Evolutionary conservation across 2,329 filamentous ascomycete genomes (phyloP).

Genomic region (Hymenoscyphus occultus): DNA sequence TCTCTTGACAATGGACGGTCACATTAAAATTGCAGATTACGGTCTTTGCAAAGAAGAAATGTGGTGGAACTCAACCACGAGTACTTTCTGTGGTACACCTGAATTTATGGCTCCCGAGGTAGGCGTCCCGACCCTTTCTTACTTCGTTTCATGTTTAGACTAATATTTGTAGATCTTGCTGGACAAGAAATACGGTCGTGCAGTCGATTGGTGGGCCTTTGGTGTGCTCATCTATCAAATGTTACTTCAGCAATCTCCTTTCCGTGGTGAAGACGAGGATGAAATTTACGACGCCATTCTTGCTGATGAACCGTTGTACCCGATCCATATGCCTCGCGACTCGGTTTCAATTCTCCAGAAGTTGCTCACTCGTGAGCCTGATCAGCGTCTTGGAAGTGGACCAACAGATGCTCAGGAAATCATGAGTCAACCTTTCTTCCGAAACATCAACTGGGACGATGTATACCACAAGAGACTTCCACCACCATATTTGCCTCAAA

Average conservation of each 20-base stretch:
- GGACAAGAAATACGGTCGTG: conserved; percentile 96
- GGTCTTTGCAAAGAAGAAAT: conserved; percentile 99
- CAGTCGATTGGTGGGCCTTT: conserved; percentile 99
- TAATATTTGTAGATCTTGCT: conserved; percentile 70
- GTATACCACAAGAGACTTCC: conserved; percentile 92
- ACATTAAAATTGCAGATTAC: conserved; percentile 98
- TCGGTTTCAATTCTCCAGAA: conserved; percentile 98
- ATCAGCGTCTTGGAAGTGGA: conserved; percentile 86
- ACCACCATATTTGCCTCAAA: conserved; percentile 84
- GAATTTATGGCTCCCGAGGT: conserved; percentile 99
- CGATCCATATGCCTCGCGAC: conserved; percentile 97
- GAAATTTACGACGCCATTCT: conserved; percentile 99
- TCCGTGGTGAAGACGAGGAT: conserved; percentile 97
- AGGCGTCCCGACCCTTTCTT: conserved; percentile 33
- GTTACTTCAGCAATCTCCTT: conserved; percentile 97
- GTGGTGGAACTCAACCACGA: conserved; percentile 97
- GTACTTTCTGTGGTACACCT: conserved; percentile 98
- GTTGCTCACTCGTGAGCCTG: conserved; percentile 90
- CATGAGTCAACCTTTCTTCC: conserved; percentile 98
- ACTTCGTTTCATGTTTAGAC: conserved; percentile 22
- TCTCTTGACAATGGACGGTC: conserved; percentile 86
- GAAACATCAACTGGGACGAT: conserved; percentile 97
- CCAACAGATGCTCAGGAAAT: conserved; percentile 97
- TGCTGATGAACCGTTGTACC: conserved; percentile 94
- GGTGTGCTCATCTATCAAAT: conserved; percentile 99